These are phyloP conservation scores for Penicillium fimorum DNA, from an alignment of 495 filamentous ascomycete genomes.

Conservation along the genomic window DNA sequence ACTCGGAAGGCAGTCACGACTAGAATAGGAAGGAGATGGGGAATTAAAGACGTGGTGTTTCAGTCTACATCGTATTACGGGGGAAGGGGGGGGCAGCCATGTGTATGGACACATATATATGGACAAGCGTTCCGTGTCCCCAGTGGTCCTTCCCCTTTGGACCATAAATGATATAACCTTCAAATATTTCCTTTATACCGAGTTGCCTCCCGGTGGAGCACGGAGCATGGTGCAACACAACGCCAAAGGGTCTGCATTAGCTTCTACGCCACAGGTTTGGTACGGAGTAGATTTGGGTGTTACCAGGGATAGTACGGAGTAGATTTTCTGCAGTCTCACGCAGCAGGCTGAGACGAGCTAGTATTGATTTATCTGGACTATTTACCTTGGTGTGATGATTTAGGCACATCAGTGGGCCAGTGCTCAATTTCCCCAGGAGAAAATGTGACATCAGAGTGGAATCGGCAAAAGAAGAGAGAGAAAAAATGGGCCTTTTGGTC, in stretches of 20 bases:
- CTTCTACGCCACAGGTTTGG: background rate
- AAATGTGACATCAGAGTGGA: constrained; percentile 27
- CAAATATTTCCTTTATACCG: background rate
- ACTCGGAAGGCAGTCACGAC: background rate
- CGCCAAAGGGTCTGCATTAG: background rate
- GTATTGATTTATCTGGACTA: constrained; percentile 16
- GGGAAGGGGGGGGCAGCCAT: too few species aligned
- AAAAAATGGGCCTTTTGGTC: constrained; percentile 19
- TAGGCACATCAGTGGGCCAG: constrained; percentile 22
- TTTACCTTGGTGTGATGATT: constrained; percentile 16
- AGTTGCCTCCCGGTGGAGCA: background rate
- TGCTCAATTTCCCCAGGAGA: constrained; percentile 28
- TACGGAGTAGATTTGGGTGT: background rate
- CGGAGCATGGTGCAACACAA: background rate
- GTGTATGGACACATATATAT: background rate
- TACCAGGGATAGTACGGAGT: constrained; percentile 1
- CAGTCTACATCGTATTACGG: background rate
- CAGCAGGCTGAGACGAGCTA: constrained; percentile 19
- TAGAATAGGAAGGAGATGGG: background rate
- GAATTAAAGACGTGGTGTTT: background rate
- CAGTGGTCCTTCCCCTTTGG: too few species aligned
- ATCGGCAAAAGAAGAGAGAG: background rate
- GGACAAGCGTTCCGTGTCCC: too few species aligned
- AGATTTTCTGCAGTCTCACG: background rate
- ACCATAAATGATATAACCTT: too few species aligned